These are phyloP conservation scores for Populus deltoides DNA, from an alignment of 345 rosid species.

Conservation along the genomic window DNA sequence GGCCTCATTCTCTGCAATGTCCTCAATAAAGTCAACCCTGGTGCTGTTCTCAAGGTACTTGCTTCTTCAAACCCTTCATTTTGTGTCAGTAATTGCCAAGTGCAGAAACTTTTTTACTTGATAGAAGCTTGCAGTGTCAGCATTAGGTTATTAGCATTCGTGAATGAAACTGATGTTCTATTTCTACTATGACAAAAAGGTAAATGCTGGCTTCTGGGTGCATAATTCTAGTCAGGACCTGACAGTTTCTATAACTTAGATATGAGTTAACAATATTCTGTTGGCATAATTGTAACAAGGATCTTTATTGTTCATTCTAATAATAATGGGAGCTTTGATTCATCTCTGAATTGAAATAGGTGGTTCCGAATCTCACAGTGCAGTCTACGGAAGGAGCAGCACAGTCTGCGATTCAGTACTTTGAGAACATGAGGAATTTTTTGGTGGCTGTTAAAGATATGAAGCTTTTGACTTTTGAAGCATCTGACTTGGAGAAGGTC, in stretches of 20 bases:
- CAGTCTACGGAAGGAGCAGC: slow-evolving; percentile 90
- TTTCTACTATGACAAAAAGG: neutral
- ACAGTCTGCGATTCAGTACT: slow-evolving; percentile 95
- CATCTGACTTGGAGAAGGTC: slow-evolving; percentile 93
- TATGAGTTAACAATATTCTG: neutral
- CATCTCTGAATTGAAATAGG: slow-evolving; percentile 30
- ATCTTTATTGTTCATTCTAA: neutral
- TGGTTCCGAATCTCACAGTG: slow-evolving; percentile 68
- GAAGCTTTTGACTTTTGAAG: slow-evolving; percentile 96
- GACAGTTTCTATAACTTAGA: neutral
- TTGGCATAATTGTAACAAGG: neutral
- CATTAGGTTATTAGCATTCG: neutral
- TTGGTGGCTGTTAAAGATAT: slow-evolving; percentile 82
- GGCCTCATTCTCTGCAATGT: slow-evolving; percentile 96
- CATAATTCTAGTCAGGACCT: neutral
- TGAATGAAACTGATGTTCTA: neutral
- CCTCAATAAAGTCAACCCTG: slow-evolving; percentile 94
- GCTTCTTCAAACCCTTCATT: neutral
- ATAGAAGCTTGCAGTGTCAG: neutral
- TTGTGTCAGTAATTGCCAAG: neutral
- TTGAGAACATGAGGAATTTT: slow-evolving; percentile 97
- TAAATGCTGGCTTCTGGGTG: neutral
- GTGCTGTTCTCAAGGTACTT: slow-evolving; percentile 80
- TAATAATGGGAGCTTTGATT: neutral
- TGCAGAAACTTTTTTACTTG: neutral